Conservation (phyloP, 306 rosid species). For the Ochetophila trinervis region DNA sequence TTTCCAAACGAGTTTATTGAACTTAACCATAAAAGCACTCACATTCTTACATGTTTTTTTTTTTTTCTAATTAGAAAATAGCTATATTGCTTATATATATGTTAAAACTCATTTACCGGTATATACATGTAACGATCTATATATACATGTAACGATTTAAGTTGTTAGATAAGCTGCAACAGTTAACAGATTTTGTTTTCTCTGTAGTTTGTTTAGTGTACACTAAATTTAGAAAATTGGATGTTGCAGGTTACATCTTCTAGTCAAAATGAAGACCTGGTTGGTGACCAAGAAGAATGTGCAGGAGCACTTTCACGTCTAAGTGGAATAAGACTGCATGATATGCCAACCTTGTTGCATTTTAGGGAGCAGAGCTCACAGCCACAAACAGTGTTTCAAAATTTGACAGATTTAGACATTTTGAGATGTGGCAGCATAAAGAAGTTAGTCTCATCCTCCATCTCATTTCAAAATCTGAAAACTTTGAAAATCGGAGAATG, state of each 20-base stretch:
- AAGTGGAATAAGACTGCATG: fast-evolving
- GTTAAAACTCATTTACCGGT: too few species aligned
- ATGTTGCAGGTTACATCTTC: constrained; percentile 4
- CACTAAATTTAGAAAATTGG: neutral
- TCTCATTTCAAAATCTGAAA: constrained; percentile 8
- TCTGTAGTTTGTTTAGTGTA: too few species aligned
- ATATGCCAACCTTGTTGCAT: neutral
- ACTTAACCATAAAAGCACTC: too few species aligned
- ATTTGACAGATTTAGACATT: neutral
- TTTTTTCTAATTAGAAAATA: too few species aligned
- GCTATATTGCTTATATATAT: too few species aligned
- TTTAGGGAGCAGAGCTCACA: neutral
- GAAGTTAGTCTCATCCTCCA: neutral
- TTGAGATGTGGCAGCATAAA: neutral
- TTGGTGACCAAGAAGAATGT: neutral
- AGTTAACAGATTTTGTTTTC: too few species aligned
- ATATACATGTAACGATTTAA: too few species aligned
- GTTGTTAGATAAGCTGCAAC: too few species aligned
- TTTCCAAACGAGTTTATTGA: too few species aligned
- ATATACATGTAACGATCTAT: too few species aligned
- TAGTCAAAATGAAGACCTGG: neutral
- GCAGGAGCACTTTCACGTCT: neutral
- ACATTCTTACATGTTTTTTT: too few species aligned
- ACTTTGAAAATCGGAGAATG: neutral
- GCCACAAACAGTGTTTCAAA: neutral